Evolutionary conservation across 768 basidiomycete genomes (phyloP).

Genomic region (Guyanaporus albipodus): DNA sequence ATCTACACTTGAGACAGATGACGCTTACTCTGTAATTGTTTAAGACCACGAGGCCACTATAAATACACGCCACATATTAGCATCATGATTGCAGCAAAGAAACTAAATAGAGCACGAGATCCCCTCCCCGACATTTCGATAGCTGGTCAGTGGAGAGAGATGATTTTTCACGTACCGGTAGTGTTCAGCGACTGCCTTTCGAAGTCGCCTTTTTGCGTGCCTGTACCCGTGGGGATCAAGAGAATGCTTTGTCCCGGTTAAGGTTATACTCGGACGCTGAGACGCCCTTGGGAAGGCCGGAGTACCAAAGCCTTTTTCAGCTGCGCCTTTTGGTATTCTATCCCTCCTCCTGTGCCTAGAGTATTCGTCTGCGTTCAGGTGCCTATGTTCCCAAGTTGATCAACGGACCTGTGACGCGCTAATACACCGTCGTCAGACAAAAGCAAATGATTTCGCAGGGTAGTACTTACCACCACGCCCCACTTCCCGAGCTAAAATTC

Average conservation of each 20-base stretch:
- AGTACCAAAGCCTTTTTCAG: neutral
- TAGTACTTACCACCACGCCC: conserved; percentile 2
- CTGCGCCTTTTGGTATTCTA: neutral
- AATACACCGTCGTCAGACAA: neutral
- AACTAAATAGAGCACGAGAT: neutral
- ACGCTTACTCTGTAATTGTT: conserved; percentile 79
- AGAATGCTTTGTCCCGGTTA: neutral
- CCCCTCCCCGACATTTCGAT: neutral
- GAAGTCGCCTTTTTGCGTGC: conserved; percentile 79
- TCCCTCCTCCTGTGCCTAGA: neutral
- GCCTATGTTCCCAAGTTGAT: neutral
- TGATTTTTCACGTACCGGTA: conserved; percentile 52
- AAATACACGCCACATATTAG: conserved; percentile 9
- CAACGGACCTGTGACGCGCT: neutral
- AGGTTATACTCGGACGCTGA: neutral
- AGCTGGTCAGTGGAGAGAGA: neutral
- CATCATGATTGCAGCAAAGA: neutral
- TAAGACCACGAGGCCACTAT: conserved; percentile 73
- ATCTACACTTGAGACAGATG: too few relatives aligned
- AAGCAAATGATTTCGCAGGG: neutral
- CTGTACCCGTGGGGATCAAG: conserved; percentile 76
- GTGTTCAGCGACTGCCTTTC: conserved; percentile 78
- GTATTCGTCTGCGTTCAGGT: neutral
- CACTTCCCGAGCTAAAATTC: neutral
- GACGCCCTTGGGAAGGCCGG: neutral